These are phyloP conservation scores for Xylariaceae sp. DNA, from an alignment of 2,329 filamentous ascomycete species.

Conservation along the genomic window DNA sequence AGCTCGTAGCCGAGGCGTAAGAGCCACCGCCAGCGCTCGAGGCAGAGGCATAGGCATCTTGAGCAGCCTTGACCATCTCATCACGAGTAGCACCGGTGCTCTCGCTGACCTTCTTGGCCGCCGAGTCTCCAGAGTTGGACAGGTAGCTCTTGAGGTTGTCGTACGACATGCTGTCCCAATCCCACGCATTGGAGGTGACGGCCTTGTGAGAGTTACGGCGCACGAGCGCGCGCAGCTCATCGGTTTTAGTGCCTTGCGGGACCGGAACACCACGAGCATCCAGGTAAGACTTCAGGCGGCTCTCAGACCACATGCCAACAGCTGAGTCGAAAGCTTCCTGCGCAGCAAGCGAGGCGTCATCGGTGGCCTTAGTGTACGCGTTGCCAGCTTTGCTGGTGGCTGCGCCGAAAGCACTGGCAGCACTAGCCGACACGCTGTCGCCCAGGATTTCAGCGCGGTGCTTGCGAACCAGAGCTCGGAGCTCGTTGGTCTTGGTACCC, in stretches of 20 bases:
- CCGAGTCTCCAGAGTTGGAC: conserved; percentile 40
- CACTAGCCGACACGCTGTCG: conserved; percentile 52
- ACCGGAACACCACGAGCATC: conserved; percentile 71
- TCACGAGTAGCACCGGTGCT: conserved; percentile 61
- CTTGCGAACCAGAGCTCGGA: conserved; percentile 83
- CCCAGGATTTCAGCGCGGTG: conserved; percentile 66
- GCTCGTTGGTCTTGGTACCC: conserved; percentile 82
- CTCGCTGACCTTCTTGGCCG: conserved; percentile 51
- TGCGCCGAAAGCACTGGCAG: conserved; percentile 57
- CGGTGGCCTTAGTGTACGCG: conserved; percentile 67
- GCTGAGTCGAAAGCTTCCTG: conserved; percentile 61
- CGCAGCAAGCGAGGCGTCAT: conserved; percentile 53
- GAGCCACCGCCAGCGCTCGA: conserved; percentile 48
- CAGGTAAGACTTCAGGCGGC: conserved; percentile 68
- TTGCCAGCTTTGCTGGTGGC: conserved; percentile 71
- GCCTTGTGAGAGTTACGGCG: conserved; percentile 66
- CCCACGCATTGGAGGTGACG: conserved; percentile 61
- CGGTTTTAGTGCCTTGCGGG: conserved; percentile 61
- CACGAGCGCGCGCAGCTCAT: conserved; percentile 68
- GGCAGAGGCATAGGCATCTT: conserved; percentile 52
- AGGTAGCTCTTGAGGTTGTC: conserved; percentile 61
- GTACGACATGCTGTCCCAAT: conserved; percentile 67
- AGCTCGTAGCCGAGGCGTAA: conserved; percentile 64
- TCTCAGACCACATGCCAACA: conserved; percentile 62
- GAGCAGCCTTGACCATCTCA: conserved; percentile 61